Evolutionary conservation across 139 green algal species (phyloP).

Genomic region (Coelastrella sp.): DNA sequence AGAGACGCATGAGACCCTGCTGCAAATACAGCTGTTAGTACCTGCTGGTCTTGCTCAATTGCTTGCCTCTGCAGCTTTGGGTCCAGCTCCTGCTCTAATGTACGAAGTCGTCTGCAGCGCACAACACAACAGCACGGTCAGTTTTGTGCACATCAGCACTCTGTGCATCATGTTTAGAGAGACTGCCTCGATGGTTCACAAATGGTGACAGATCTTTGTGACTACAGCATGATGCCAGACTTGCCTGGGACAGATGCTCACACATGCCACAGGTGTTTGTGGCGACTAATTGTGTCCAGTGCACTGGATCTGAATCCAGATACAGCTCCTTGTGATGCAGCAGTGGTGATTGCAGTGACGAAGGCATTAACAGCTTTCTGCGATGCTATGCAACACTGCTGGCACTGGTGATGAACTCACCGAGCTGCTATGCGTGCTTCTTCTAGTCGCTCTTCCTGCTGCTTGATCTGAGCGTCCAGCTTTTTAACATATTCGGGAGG

Average conservation of each 20-base stretch:
- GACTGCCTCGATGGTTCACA: no score
- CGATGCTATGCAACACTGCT: not conserved
- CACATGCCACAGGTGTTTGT: no score
- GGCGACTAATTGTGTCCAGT: no score
- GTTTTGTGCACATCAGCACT: not conserved
- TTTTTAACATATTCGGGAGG: constrained; percentile 34
- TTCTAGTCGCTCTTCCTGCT: constrained; percentile 12
- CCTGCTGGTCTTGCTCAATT: constrained; percentile 14
- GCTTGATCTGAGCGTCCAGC: constrained; percentile 32
- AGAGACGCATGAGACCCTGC: not conserved
- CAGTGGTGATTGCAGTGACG: not conserved
- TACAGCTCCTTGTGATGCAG: not conserved
- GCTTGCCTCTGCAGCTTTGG: constrained; percentile 18
- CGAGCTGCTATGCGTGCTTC: constrained; percentile 11
- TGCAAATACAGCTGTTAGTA: not conserved
- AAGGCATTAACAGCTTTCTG: not conserved
- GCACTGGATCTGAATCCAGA: no score
- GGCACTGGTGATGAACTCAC: constrained; percentile 19
- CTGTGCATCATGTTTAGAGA: no score
- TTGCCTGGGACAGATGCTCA: no score
- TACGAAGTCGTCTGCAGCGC: not conserved
- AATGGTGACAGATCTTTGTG: no score
- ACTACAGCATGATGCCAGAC: no score
- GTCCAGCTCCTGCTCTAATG: not conserved
- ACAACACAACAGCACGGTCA: not conserved